Conservation (phyloP, 208 protist species). For the Trypanosoma rangeli region DNA sequence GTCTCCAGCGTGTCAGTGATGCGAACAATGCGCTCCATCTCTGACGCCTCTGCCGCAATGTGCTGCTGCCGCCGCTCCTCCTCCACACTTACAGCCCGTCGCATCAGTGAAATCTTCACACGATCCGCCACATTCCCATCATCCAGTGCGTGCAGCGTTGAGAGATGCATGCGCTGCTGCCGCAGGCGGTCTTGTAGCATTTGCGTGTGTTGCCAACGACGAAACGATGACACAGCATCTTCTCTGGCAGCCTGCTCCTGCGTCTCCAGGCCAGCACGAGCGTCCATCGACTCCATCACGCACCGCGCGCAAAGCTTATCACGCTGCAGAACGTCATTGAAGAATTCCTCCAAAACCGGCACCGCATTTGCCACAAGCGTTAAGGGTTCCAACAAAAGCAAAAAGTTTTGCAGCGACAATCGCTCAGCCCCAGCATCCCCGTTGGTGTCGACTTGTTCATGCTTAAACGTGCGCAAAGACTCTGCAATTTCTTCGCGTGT, state of each 20-base stretch:
- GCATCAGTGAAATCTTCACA: conserved; percentile 6
- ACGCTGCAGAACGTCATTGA: background rate
- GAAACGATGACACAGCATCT: background rate
- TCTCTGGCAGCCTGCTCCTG: background rate
- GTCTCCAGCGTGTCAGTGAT: conserved; percentile 4
- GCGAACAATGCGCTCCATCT: conserved; percentile 1
- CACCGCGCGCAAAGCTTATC: conserved; percentile 7
- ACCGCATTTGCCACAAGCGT: conserved; percentile 18
- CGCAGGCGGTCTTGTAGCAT: conserved; percentile 7
- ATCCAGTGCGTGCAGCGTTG: conserved; percentile 1
- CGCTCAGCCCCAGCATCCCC: background rate
- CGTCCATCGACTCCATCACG: background rate
- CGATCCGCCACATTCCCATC: background rate
- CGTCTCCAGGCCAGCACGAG: background rate
- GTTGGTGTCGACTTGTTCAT: background rate
- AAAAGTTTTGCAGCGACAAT: conserved; percentile 7
- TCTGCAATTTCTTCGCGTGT: background rate
- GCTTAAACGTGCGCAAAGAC: background rate
- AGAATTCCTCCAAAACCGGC: conserved; percentile 3
- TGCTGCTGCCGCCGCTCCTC: conserved; percentile 11
- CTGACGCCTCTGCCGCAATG: background rate
- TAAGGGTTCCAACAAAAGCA: conserved; percentile 2
- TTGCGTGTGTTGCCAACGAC: conserved; percentile 1
- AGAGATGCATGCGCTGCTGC: conserved; percentile 8
- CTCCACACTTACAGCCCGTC: background rate